Evolutionary conservation across 1,139 yeast genomes (phyloP).

Genomic region (Ogataea hybrid): DNA sequence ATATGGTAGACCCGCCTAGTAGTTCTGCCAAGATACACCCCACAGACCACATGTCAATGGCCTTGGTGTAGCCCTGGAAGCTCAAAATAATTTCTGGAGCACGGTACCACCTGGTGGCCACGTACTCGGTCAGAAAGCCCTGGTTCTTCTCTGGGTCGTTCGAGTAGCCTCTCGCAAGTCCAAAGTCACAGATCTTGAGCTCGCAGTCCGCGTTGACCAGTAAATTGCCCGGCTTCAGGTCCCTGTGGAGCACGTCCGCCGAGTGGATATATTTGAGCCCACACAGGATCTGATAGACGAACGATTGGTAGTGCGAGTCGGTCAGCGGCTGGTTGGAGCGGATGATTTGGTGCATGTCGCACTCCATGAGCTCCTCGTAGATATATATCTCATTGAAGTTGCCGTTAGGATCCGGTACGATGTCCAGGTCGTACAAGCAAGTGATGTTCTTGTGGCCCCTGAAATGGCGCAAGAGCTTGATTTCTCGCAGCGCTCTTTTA

Average conservation of each 20-base stretch:
- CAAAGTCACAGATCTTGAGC: constrained; percentile 94
- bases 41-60: constrained; percentile 96
- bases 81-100: constrained; percentile 98
- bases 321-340: constrained; percentile 92
- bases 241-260: constrained; percentile 93
- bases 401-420: constrained; percentile 66
- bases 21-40: constrained; percentile 96
- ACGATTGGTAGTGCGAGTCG: constrained; percentile 92
- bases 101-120: constrained; percentile 97
- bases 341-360: constrained; percentile 97
- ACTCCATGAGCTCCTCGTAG: constrained; percentile 95
- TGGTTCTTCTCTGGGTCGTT: constrained; percentile 82
- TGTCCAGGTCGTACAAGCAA: constrained; percentile 89
- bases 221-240: constrained; percentile 89
- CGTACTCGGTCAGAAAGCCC: constrained; percentile 93
- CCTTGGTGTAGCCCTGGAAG: constrained; percentile 90
- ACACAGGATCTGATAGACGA: constrained; percentile 86
- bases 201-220: constrained; percentile 96
- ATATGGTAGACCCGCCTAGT: constrained; percentile 87
- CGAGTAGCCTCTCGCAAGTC: constrained; percentile 93
- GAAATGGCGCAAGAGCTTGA: constrained; percentile 84
- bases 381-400: constrained; percentile 87
- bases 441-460: constrained; percentile 89
- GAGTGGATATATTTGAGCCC: constrained; percentile 94
- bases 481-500: constrained; percentile 85